Conservation (phyloP, 148 eudicot species). For the Silene conica region DNA sequence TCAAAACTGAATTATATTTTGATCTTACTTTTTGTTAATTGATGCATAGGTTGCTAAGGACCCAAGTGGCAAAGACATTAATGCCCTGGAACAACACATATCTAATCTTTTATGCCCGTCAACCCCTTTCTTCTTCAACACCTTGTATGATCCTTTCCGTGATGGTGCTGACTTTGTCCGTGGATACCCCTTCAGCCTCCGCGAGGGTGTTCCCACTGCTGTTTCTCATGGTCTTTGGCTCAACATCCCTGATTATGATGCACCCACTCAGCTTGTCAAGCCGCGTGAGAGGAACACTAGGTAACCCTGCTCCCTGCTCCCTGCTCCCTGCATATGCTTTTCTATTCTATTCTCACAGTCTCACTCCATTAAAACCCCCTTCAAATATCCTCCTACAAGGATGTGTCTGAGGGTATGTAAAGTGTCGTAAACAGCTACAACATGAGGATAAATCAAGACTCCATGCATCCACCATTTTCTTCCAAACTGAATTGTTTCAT, state of each 20-base stretch:
- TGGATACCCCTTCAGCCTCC: conserved; percentile 59
- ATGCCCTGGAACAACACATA: conserved; percentile 61
- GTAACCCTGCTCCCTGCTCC: conserved; percentile 22
- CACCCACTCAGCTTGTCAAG: conserved; percentile 71
- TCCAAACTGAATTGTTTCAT: not conserved
- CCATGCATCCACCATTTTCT: not conserved
- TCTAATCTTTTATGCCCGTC: conserved; percentile 56
- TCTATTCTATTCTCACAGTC: not conserved
- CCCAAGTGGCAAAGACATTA: conserved; percentile 54
- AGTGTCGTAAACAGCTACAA: too few species aligned
- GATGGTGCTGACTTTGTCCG: conserved; percentile 73
- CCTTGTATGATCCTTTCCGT: conserved; percentile 53
- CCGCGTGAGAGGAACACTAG: conserved; percentile 61
- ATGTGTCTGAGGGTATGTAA: too few species aligned
- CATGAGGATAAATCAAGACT: too few species aligned
- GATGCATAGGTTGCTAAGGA: conserved; percentile 52
- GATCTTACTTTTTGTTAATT: not conserved
- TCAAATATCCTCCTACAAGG: too few species aligned
- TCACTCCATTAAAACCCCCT: not conserved
- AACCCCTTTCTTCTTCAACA: conserved; percentile 65
- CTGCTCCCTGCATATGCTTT: too few species aligned
- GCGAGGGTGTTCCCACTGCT: conserved; percentile 62
- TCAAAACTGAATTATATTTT: too few species aligned
- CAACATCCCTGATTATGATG: conserved; percentile 70
- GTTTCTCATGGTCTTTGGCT: conserved; percentile 71